Conservation (phyloP, 129 eudicot species). For the Flaveria bidentis region DNA sequence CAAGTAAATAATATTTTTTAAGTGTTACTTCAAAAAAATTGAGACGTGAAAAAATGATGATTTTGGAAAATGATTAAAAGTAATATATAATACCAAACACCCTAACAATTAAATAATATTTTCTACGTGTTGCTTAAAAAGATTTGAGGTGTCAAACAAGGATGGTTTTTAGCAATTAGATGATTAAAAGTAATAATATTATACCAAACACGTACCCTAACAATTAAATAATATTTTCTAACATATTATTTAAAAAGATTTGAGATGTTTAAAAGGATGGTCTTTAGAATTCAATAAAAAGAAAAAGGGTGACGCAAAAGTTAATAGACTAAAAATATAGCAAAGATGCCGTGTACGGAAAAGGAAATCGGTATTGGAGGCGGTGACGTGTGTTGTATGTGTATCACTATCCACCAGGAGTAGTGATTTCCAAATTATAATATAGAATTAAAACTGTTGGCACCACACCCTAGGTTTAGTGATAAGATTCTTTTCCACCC, state of each 20-base stretch:
- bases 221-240: too few relatives aligned
- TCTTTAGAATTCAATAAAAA: background rate
- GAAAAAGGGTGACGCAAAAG: background rate
- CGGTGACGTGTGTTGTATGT: conserved; percentile 16
- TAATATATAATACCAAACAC: too few relatives aligned
- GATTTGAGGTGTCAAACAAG: too few relatives aligned
- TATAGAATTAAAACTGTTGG: background rate
- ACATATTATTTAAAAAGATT: background rate
- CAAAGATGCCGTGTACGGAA: conserved; percentile 34
- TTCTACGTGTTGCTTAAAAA: too few relatives aligned
- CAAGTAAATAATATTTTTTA: too few relatives aligned
- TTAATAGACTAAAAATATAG: background rate
- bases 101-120: too few relatives aligned
- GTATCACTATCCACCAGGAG: background rate
- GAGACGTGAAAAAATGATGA: too few relatives aligned
- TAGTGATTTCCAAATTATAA: background rate
- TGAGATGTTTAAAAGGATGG: background rate
- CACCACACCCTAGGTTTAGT: background rate
- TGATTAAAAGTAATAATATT: too few relatives aligned
- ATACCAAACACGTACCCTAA: too few relatives aligned
- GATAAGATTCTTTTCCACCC: background rate
- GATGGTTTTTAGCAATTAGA: too few relatives aligned
- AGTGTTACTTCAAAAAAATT: too few relatives aligned
- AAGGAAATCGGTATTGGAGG: conserved; percentile 26
- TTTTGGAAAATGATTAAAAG: too few relatives aligned